Evolutionary conservation across 192 early-diverging fungal species (phyloP).

Genomic region (Gaertneriomyces semiglobifer): DNA sequence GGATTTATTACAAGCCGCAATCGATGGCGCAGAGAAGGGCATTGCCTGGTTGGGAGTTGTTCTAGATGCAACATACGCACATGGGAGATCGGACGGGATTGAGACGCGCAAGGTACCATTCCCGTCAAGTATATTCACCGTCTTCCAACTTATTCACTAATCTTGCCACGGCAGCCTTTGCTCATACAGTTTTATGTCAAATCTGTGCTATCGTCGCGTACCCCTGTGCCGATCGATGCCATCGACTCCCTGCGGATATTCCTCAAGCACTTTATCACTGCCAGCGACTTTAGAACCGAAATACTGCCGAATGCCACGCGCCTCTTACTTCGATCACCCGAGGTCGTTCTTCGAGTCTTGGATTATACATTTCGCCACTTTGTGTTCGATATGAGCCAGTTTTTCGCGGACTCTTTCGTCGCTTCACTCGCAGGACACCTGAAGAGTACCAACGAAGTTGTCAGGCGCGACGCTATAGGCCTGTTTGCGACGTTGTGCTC

Average conservation of each 20-base stretch:
- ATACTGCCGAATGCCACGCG: constrained; percentile 67
- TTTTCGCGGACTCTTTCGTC: constrained; percentile 63
- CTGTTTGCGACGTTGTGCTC: constrained; percentile 59
- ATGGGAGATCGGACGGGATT: constrained; percentile 18
- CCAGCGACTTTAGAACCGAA: constrained; percentile 28
- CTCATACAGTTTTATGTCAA: constrained; percentile 47
- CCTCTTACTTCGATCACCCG: constrained; percentile 81
- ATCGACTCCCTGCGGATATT: constrained; percentile 40
- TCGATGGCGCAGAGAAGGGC: constrained; percentile 9
- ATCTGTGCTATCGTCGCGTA: constrained; percentile 33
- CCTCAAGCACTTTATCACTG: constrained; percentile 2
- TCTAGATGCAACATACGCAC: constrained; percentile 1
- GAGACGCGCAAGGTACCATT: constrained; percentile 10
- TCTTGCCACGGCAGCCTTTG: neutral
- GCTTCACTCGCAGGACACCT: constrained; percentile 58
- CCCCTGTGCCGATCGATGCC: constrained; percentile 34
- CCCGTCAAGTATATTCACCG: neutral
- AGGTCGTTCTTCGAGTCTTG: constrained; percentile 67
- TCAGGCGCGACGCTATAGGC: constrained; percentile 53
- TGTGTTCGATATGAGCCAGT: constrained; percentile 55
- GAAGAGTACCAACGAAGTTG: constrained; percentile 60
- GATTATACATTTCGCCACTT: constrained; percentile 48
- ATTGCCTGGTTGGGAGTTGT: constrained; percentile 9
- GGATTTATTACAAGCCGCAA: too few species aligned
- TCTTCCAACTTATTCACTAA: neutral